Evolutionary conservation across 2,329 filamentous ascomycete species (phyloP).

Genomic region (Fusarium verticillioides): DNA sequence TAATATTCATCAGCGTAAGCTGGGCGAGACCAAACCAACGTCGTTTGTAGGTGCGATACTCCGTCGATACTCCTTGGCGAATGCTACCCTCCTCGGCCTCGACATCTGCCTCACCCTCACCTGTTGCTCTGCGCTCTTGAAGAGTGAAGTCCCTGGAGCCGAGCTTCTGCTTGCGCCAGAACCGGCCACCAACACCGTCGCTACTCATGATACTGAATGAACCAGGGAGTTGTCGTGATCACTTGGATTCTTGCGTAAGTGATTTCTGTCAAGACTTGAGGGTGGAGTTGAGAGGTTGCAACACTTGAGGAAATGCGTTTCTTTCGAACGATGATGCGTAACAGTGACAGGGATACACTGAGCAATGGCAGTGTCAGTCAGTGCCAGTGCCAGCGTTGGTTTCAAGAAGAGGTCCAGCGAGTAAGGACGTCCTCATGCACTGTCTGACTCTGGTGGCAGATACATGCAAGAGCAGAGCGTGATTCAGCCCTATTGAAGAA

Average conservation of each 20-base stretch:
- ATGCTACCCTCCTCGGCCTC: constrained; percentile 42
- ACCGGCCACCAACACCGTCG: constrained; percentile 38
- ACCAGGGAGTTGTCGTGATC: constrained; percentile 3
- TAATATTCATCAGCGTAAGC: constrained; percentile 87
- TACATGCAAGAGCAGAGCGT: background rate
- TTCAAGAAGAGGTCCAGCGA: background rate
- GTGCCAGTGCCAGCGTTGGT: background rate
- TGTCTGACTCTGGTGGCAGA: background rate
- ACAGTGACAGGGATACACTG: constrained; percentile 5
- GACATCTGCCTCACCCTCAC: constrained; percentile 37
- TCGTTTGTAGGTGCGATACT: constrained; percentile 74
- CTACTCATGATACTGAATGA: constrained; percentile 35
- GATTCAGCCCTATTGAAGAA: constrained; percentile 6
- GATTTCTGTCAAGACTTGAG: background rate
- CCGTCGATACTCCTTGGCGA: constrained; percentile 44
- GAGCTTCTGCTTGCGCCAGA: constrained; percentile 48
- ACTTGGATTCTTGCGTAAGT: constrained; percentile 15
- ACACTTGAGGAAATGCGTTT: background rate
- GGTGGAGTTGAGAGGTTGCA: background rate
- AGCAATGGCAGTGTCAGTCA: constrained; percentile 1
- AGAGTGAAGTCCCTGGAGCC: constrained; percentile 46
- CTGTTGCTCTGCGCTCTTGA: constrained; percentile 39
- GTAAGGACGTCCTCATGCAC: background rate
- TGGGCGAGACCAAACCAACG: constrained; percentile 90
- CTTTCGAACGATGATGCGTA: background rate